Conservation (phyloP, 2,329 filamentous ascomycete species). For the Penicillium sp. region DNA sequence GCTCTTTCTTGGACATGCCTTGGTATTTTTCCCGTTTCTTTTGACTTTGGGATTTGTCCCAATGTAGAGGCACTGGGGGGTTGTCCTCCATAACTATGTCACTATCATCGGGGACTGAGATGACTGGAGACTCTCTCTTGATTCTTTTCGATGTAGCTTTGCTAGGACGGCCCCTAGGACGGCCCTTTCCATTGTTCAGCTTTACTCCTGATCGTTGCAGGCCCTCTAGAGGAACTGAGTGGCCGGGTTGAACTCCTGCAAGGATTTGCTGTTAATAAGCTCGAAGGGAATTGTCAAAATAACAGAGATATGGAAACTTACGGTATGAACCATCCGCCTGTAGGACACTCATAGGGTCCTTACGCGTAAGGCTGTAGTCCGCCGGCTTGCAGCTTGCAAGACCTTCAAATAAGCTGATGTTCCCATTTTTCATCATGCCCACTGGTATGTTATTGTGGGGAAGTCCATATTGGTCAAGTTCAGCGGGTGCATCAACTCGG, state of each 20-base stretch:
- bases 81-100: neutral
- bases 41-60: neutral
- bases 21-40: neutral
- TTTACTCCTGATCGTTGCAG: constrained; percentile 1
- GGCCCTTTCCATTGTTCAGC: constrained; percentile 6
- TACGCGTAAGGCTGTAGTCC: constrained; percentile 35
- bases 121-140: neutral
- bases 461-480: constrained; percentile 52
- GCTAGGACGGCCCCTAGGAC: neutral
- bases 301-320: constrained; percentile 26
- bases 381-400: constrained; percentile 31
- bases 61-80: neutral
- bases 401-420: constrained; percentile 45
- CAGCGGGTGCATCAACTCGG: constrained; percentile 31
- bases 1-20: constrained; percentile 29
- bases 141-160: neutral
- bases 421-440: constrained; percentile 42
- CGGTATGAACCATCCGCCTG: constrained; percentile 32
- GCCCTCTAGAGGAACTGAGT: neutral
- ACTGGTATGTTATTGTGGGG: constrained; percentile 30
- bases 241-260: neutral
- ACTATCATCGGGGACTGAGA: neutral
- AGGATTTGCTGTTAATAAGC: neutral
- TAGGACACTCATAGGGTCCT: constrained; percentile 33
- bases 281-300: too few species aligned